phyloP scores from a whole-genome alignment of 495 filamentous ascomycete genomes.

The Glarea lozoyensis region DNA sequence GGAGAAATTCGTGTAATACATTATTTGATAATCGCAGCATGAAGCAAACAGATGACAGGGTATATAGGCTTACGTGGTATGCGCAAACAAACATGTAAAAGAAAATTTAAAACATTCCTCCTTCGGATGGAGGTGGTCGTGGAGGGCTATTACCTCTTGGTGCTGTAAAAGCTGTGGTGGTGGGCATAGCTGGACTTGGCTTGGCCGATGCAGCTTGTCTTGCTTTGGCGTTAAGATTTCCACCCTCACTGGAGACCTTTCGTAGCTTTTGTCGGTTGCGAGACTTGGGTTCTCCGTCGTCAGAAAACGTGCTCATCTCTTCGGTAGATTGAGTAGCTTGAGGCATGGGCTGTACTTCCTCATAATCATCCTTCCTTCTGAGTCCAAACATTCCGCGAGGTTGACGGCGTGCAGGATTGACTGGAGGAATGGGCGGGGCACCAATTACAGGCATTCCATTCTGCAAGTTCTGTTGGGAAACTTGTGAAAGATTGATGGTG shows the following conservation, averaged over 20 bases:
- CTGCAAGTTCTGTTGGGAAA: constrained; percentile 28
- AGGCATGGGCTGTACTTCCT: constrained; percentile 11
- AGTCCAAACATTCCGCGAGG: constrained; percentile 45
- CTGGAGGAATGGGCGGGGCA: constrained; percentile 56
- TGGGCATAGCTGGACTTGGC: constrained; percentile 22
- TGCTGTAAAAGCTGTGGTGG: neutral
- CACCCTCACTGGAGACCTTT: constrained; percentile 22
- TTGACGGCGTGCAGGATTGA: constrained; percentile 61
- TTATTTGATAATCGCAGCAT: constrained; percentile 8
- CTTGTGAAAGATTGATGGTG: constrained; percentile 53
- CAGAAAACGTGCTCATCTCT: constrained; percentile 22
- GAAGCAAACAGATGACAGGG: constrained; percentile 8
- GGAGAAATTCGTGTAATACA: constrained; percentile 17
- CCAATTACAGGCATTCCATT: constrained; percentile 19
- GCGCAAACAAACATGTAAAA: neutral
- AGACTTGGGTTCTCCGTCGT: constrained; percentile 18
- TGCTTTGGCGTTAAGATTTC: constrained; percentile 20
- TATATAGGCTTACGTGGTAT: constrained; percentile 5
- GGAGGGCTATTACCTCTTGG: constrained; percentile 10
- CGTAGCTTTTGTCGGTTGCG: constrained; percentile 12
- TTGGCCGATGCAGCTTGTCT: constrained; percentile 11
- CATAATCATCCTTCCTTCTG: constrained; percentile 23
- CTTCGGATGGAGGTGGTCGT: constrained; percentile 4
- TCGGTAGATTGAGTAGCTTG: constrained; percentile 17
- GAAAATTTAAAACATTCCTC: constrained; percentile 22